phyloP scores from a whole-genome alignment of 192 early-diverging fungal genomes.

The Backusella tarrabulga region DNA sequence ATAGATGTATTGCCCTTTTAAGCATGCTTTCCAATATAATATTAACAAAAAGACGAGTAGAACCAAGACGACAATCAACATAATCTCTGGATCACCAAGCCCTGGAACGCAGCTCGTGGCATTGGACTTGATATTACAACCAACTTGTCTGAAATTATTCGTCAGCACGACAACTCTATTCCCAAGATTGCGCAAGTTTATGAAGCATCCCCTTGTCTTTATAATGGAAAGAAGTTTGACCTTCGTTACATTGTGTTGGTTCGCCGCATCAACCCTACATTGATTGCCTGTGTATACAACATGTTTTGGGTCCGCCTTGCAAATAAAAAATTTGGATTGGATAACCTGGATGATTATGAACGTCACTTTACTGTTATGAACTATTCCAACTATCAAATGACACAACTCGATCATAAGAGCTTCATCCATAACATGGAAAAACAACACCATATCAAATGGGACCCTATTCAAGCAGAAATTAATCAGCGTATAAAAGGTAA shows the following conservation, averaged over 20 bases:
- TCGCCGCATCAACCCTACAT: conserved; percentile 39
- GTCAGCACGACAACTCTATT: conserved; percentile 36
- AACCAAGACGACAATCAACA: conserved; percentile 31
- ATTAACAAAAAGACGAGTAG: conserved; percentile 4
- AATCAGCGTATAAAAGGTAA: conserved; percentile 46
- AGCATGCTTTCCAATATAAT: not conserved
- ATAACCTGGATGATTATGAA: conserved; percentile 46
- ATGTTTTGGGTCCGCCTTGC: conserved; percentile 54
- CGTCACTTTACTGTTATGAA: conserved; percentile 52
- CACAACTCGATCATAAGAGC: conserved; percentile 40
- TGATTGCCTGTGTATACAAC: conserved; percentile 40
- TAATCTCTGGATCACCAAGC: conserved; percentile 51
- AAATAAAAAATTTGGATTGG: conserved; percentile 35
- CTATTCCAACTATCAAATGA: conserved; percentile 47
- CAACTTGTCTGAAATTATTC: conserved; percentile 40
- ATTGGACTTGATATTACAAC: conserved; percentile 38
- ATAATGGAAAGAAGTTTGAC: conserved; percentile 51
- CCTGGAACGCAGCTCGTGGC: conserved; percentile 45
- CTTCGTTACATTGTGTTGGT: conserved; percentile 47
- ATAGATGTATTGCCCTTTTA: not conserved
- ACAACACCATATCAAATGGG: conserved; percentile 44
- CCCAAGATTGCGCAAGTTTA: conserved; percentile 49
- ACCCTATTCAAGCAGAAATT: conserved; percentile 42
- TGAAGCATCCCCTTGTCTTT: conserved; percentile 42
- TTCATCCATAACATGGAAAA: conserved; percentile 54